Percentiles rank a stretch among this genome's conserved stretches.
Evolutionary conservation across 192 early-diverging fungal species (phyloP).

Genomic region (Cladochytrium replicatum): DNA sequence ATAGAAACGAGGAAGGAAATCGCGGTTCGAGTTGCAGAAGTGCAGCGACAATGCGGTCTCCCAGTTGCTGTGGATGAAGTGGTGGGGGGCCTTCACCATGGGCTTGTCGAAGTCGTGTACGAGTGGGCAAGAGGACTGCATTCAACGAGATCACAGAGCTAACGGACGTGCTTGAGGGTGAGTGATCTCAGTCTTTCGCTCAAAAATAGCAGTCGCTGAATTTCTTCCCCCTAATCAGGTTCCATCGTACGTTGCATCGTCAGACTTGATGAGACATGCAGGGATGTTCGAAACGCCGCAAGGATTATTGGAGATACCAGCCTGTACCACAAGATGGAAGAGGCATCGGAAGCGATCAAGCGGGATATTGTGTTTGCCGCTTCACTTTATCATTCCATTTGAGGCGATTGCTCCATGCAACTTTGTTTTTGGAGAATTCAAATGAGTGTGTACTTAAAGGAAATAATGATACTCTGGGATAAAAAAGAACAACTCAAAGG

Average conservation of each 20-base stretch:
- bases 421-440: too few relatives aligned
- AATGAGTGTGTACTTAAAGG: too few relatives aligned
- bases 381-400: conserved; percentile 67
- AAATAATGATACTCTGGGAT: too few relatives aligned
- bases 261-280: conserved; percentile 84
- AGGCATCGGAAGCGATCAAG: conserved; percentile 73
- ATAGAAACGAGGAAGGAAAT: conserved; percentile 56
- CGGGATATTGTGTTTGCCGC: conserved; percentile 96
- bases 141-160: conserved; percentile 87
- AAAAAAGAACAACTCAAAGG: too few relatives aligned
- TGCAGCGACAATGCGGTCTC: conserved; percentile 66
- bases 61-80: conserved; percentile 31
- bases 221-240: conserved; percentile 27
- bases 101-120: conserved; percentile 91
- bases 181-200: conserved; percentile 5
- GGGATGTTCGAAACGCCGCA: conserved; percentile 76
- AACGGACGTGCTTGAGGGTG: conserved; percentile 90
- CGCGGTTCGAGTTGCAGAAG: conserved; percentile 56
- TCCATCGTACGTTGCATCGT: conserved; percentile 91
- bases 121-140: conserved; percentile 91
- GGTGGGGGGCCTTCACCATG: conserved; percentile 54
- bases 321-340: conserved; percentile 87
- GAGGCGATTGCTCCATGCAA: too few relatives aligned
- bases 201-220: neutral
- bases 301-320: conserved; percentile 80